Percentiles rank a stretch among this genome's conserved stretches.
Evolutionary conservation across 768 basidiomycete species (phyloP).

Genomic region (Lentinula sp.): DNA sequence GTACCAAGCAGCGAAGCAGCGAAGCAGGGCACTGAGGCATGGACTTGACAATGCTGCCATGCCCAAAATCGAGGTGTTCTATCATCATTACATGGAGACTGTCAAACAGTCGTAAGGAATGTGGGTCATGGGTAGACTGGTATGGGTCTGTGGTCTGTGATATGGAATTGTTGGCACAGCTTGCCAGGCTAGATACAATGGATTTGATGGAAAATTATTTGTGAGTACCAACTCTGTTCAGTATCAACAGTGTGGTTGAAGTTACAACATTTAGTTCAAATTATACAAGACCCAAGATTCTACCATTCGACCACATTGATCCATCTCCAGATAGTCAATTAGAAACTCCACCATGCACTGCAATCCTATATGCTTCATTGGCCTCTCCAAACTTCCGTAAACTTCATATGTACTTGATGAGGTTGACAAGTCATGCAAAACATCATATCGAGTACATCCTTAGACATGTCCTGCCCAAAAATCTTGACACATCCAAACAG

Average conservation of each 20-base stretch:
- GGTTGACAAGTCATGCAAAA: constrained; percentile 35
- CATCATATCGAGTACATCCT: constrained; percentile 68
- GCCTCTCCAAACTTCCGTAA: constrained; percentile 61
- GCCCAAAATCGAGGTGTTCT: constrained; percentile 82
- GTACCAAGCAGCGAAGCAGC: too few relatives aligned
- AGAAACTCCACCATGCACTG: constrained; percentile 49
- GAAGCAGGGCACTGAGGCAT: too few relatives aligned
- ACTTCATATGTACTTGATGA: constrained; percentile 60
- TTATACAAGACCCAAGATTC: constrained; percentile 39
- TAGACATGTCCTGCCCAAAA: constrained; percentile 51
- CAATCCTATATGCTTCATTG: constrained; percentile 74
- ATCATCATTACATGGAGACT: constrained; percentile 56
- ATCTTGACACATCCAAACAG: constrained; percentile 16
- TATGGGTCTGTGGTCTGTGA: constrained; percentile 72
- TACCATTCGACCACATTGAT: constrained; percentile 77
- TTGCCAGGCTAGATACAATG: constrained; percentile 47
- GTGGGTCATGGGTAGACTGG: constrained; percentile 82
- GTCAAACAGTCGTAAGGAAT: constrained; percentile 27
- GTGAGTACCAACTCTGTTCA: constrained; percentile 18
- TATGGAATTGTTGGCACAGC: constrained; percentile 45
- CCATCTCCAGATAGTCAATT: constrained; percentile 41
- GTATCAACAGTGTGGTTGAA: not conserved
- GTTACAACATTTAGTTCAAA: constrained; percentile 13
- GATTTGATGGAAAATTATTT: constrained; percentile 25
- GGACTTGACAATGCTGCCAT: constrained; percentile 70